Percentiles rank a stretch among this genome's conserved stretches.
Conservation (phyloP, 2,329 filamentous ascomycete species). For the Elsinoe necatrix region DNA sequence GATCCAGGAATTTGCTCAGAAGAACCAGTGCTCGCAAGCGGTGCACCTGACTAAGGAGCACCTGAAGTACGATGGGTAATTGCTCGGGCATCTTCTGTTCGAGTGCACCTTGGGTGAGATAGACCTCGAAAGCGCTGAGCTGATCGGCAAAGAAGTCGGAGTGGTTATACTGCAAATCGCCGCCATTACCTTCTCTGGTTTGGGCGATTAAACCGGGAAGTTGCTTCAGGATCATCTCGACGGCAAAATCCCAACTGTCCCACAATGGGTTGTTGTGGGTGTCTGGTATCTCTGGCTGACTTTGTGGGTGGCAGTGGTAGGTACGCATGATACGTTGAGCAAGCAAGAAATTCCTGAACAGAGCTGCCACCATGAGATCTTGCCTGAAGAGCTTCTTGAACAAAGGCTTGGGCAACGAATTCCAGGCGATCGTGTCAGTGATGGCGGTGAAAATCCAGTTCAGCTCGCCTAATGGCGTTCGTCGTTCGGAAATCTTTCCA, state of each 20-base stretch:
- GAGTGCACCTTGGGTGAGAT: constrained; percentile 74
- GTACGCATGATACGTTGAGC: constrained; percentile 93
- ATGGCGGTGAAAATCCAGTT: constrained; percentile 99
- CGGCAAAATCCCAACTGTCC: constrained; percentile 95
- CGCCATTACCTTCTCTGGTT: constrained; percentile 62
- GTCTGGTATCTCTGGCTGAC: constrained; percentile 82
- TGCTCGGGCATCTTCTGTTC: constrained; percentile 86
- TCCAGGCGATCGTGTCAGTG: constrained; percentile 98
- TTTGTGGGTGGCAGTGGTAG: constrained; percentile 91
- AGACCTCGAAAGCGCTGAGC: constrained; percentile 93
- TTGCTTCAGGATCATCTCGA: constrained; percentile 89
- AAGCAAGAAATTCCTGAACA: constrained; percentile 92
- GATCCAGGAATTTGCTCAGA: constrained; percentile 84
- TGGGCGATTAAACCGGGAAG: constrained; percentile 73
- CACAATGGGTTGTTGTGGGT: constrained; percentile 92
- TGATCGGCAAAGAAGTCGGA: constrained; percentile 97
- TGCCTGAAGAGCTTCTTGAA: constrained; percentile 97
- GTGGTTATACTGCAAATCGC: constrained; percentile 82
- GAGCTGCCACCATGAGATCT: constrained; percentile 95
- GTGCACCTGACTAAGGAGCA: constrained; percentile 91
- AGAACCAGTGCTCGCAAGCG: constrained; percentile 83
- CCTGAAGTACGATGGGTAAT: constrained; percentile 89
- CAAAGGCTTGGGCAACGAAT: constrained; percentile 75
- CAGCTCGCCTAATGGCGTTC: constrained; percentile 87
- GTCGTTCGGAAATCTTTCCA: constrained; percentile 80